Evolutionary conservation across 805 yeast species (phyloP).

Genomic region (Lipomyces kockii): DNA sequence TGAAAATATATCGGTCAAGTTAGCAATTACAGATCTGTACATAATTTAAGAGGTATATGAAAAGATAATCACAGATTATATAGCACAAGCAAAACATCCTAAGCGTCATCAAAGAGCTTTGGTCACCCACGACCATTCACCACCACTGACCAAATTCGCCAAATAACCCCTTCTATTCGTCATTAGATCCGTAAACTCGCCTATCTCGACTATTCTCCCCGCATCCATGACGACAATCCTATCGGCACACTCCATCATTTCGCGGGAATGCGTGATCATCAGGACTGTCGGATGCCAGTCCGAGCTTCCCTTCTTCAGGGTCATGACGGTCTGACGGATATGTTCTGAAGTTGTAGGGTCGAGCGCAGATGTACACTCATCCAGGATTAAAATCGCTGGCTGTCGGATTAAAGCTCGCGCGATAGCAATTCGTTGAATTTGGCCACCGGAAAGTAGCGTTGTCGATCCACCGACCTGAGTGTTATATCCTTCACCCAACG

Average conservation of each 20-base stretch:
- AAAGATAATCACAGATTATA: not conserved
- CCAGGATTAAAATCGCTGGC: constrained; percentile 70
- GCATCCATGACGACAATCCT: constrained; percentile 47
- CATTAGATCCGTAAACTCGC: constrained; percentile 25
- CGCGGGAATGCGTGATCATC: constrained; percentile 74
- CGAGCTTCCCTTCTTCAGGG: constrained; percentile 36
- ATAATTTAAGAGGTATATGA: not conserved
- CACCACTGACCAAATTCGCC: constrained; percentile 10
- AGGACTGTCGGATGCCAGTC: constrained; percentile 49
- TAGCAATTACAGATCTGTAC: not conserved
- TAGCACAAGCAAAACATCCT: too few relatives aligned
- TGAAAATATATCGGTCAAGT: not conserved
- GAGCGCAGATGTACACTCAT: constrained; percentile 88
- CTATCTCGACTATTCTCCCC: constrained; percentile 29
- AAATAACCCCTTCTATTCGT: constrained; percentile 6
- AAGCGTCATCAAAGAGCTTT: too few relatives aligned
- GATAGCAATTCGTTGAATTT: constrained; percentile 80
- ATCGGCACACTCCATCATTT: constrained; percentile 65
- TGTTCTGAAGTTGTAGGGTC: constrained; percentile 64
- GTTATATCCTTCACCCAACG: constrained; percentile 62
- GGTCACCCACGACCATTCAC: constrained; percentile 2
- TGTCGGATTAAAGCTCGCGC: constrained; percentile 76
- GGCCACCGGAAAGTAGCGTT: constrained; percentile 79
- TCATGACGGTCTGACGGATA: constrained; percentile 57
- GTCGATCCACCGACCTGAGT: constrained; percentile 60